These are phyloP conservation scores for Dispira parvispora DNA, from an alignment of 192 early-diverging fungal species.

Conservation along the genomic window DNA sequence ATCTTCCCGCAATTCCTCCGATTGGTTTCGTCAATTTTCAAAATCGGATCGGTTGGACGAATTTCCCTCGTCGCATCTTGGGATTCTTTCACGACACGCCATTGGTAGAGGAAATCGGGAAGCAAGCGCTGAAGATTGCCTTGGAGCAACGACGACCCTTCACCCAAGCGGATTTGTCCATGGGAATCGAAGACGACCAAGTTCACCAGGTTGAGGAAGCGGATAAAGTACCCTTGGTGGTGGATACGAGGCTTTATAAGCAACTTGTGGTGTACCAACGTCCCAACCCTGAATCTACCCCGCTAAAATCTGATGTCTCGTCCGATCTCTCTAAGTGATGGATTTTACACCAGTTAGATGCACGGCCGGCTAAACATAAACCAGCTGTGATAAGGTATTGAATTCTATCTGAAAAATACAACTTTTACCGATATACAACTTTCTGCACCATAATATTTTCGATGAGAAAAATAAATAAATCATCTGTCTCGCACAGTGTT, in stretches of 20 bases:
- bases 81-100: conserved; percentile 22
- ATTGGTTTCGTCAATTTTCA: conserved; percentile 24
- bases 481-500: too few relatives aligned
- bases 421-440: too few relatives aligned
- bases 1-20: conserved; percentile 17
- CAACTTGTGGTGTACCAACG: neutral
- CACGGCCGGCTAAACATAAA: neutral
- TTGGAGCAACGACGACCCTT: conserved; percentile 18
- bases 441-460: too few relatives aligned
- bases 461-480: too few relatives aligned
- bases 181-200: conserved; percentile 14
- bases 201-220: neutral
- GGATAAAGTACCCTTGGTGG: neutral
- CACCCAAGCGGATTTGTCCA: conserved; percentile 13
- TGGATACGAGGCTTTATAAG: neutral
- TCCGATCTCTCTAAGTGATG: too few relatives aligned
- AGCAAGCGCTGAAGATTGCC: conserved; percentile 17
- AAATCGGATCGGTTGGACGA: conserved; percentile 27
- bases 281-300: neutral
- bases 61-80: conserved; percentile 23
- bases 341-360: neutral
- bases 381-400: neutral
- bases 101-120: conserved; percentile 22
- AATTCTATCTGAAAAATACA: neutral
- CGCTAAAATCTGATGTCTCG: too few relatives aligned